Conservation (phyloP, 2,329 filamentous ascomycete species). For the Verticillium klebahnii region DNA sequence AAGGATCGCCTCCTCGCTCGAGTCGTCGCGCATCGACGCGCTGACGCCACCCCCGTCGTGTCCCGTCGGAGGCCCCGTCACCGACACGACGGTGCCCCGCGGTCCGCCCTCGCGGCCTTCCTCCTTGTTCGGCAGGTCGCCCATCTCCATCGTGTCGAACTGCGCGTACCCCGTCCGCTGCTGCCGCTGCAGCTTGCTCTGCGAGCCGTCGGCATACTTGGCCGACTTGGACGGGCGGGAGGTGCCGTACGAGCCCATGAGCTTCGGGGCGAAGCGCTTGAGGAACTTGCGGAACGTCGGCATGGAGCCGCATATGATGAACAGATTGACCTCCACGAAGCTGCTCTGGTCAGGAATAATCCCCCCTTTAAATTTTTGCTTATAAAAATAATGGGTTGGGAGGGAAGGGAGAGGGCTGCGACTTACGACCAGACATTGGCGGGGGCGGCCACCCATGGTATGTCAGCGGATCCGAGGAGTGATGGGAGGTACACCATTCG, state of each 20-base stretch:
- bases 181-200: neutral
- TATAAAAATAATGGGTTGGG: no score
- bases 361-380: no score
- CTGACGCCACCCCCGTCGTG: neutral
- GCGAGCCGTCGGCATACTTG: neutral
- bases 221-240: neutral
- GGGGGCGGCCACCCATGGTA: conserved; percentile 11
- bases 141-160: conserved; percentile 1
- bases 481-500: conserved; percentile 12
- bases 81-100: neutral
- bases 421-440: conserved; percentile 15
- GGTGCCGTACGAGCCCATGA: conserved; percentile 14
- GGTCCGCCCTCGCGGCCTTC: neutral
- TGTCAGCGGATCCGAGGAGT: conserved; percentile 10
- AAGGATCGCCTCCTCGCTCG: neutral
- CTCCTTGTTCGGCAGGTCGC: neutral
- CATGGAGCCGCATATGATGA: conserved; percentile 25
- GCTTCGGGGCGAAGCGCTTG: conserved; percentile 22
- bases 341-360: conserved; percentile 7
- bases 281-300: conserved; percentile 31
- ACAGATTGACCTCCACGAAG: conserved; percentile 22
- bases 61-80: neutral
- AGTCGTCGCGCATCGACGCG: neutral
- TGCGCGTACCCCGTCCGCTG: neutral
- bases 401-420: neutral